Percentiles rank a stretch among this genome's conserved stretches.
phyloP scores from a whole-genome alignment of 805 yeast species.

The Zygoascus tannicola region DNA sequence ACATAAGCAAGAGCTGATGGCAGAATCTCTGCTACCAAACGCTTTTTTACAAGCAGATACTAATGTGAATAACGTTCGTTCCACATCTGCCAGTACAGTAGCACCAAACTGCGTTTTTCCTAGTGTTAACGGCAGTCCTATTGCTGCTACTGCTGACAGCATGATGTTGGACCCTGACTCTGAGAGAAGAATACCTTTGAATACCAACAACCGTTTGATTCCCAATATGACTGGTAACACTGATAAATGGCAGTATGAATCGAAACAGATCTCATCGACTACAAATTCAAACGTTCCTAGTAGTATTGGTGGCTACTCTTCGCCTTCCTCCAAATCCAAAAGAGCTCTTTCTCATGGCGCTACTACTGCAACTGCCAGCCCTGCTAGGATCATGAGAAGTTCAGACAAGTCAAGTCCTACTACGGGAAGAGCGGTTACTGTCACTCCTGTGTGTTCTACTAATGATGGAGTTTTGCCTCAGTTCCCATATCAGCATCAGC shows the following conservation, averaged over 20 bases:
- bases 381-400: neutral
- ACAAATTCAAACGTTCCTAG: neutral
- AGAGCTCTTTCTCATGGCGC: neutral
- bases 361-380: neutral
- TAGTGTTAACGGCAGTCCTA: too few species aligned
- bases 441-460: neutral
- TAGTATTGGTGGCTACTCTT: neutral
- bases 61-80: neutral
- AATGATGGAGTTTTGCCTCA: neutral
- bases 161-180: neutral
- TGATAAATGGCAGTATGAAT: neutral
- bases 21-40: neutral
- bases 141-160: too few species aligned
- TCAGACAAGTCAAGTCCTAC: neutral
- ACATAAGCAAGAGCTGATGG: too few species aligned
- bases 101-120: conserved; percentile 9
- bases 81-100: neutral
- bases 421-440: neutral
- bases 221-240: too few species aligned
- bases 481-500: neutral
- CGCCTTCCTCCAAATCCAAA: neutral
- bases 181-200: neutral
- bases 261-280: neutral
- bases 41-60: neutral
- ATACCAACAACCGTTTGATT: neutral